phyloP scores from a whole-genome alignment of 2,329 filamentous ascomycete species.

The Biscogniauxia marginata region DNA sequence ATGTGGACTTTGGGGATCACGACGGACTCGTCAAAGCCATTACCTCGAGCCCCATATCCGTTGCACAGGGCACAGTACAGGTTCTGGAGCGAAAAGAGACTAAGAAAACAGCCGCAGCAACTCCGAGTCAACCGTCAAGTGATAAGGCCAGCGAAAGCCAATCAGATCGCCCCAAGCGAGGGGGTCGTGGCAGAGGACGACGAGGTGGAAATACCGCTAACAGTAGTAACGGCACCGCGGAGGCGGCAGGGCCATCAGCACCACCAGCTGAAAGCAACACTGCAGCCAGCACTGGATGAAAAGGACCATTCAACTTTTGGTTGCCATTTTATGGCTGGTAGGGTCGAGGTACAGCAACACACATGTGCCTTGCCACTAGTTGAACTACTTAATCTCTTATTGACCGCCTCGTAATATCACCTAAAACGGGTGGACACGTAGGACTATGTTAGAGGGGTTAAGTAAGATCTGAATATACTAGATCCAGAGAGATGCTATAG shows the following conservation, averaged over 20 bases:
- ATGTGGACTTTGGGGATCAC: constrained; percentile 80
- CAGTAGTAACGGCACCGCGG: constrained; percentile 3
- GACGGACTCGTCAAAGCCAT: constrained; percentile 75
- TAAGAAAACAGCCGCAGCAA: constrained; percentile 28
- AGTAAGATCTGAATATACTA: not conserved
- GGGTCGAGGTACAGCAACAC: not conserved
- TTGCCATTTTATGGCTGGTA: not conserved
- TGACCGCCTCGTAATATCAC: not conserved
- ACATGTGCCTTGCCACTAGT: not conserved
- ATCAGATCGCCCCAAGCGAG: constrained; percentile 30
- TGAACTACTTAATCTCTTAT: not conserved
- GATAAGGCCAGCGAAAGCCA: constrained; percentile 25
- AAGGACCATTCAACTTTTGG: not conserved
- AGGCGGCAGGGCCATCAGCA: constrained; percentile 10
- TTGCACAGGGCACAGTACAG: constrained; percentile 83
- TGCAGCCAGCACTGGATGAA: constrained; percentile 18
- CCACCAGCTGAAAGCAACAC: constrained; percentile 9
- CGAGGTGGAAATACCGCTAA: constrained; percentile 20
- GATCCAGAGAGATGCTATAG: not conserved
- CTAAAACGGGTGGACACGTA: too few relatives aligned
- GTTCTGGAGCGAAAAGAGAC: constrained; percentile 77
- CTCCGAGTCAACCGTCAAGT: constrained; percentile 16
- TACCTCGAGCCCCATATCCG: constrained; percentile 73
- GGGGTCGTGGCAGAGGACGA: constrained; percentile 31
- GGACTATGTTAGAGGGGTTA: too few relatives aligned